Base-by-base conservation (phyloP, 768 basidiomycete species). In the Amanita rubescens region DNA sequence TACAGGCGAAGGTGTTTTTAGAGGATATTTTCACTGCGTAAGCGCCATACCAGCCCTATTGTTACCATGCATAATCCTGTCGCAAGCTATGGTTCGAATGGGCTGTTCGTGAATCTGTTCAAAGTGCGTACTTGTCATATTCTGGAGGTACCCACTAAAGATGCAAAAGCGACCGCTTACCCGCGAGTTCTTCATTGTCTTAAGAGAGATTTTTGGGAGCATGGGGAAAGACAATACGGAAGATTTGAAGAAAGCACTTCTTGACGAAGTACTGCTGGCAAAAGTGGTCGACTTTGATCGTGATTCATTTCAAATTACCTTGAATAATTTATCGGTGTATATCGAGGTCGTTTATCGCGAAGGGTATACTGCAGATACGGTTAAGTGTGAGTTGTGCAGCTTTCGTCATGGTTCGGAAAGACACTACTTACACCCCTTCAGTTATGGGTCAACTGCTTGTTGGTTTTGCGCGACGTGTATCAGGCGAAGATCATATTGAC, bases 281-380 rank as follows among this genome's bases (percentile, higher is more conserved):
- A 72, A 80, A 19, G 69, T 72, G 1, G 59, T 68, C 8, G 82
- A 85, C 19, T 73, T 69, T 34, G 83, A 86, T 46, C 66, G 69
- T 32, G 69, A 69, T 8, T 63, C 69, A 17, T 77, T 80, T 55
- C 79, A 83, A 57, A 62, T 62, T n/a, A 74, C 82, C 19, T 63
- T 86, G 9, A 67, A 75, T 48, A 87, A 88, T 62, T 61, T 87
- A 14, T 67, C 74, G 38, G 68, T 60, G 9, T 90, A 76, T 55
- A 71, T 88, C 1, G 79, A 86, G 48, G 57, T 73, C 3, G 79
- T 85, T 9, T 76, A 83, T 58, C 75, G 76, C 57, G 68, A 80
- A 47, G 71, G 68, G 20, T 84, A 80, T 57, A 78, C 68, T 38
- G 54, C 65, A 1, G 75, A 79, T 3, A 66, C 82, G n/a, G 72